Evolutionary conservation across 352 stramenopile genomes (phyloP), one percentile per base, ranked within the genome.

Genomic region (Phytophthora sp.): DNA sequence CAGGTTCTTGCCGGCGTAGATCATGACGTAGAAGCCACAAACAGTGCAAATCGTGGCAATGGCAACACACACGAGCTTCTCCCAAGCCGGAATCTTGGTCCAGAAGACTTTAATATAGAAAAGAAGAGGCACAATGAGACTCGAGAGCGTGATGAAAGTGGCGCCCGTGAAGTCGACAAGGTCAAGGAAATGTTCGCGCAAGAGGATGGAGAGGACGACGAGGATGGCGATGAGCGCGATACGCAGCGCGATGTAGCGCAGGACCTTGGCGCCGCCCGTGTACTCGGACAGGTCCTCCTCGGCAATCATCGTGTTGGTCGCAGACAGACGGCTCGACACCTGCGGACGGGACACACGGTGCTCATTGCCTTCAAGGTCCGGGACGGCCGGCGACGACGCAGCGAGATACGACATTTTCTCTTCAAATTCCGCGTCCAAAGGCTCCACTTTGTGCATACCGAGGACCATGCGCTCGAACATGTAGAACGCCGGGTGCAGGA

Each of bases 31-130:
- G 36, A 70, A 42, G 12, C 74, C 75, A 13, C 55, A 55, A 4
- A 67, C 27, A 4, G 59, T 44, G 44, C 74, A 84, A 49, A 83
- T 63, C 0, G 36, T 23, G 6, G 67, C 59, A 20, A 82, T 64
- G 1, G 61, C 7, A 26, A 83, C 20, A 41, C 72, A 75, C 24
- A 77, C 18, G 13, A 60, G 16, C 55, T 81, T 81, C 52, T 86
- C 77, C 71, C 75, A 83, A 20, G 66, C 27, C 36, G 74, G 66
- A 16, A 86, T 67, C 58, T 73, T 75, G 27, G 11, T 66, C 69
- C 73, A 81, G 41, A 80, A 71, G 1, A 74, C 62, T 60, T 82
- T 85, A n/a, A 84, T 27, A 69, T 87, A 87, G 57, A 84, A 81
- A 12, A 73, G 13, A 2, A 84, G 52, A 16, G 78, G 78, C 16